These are phyloP conservation scores for Zelonia costaricensis DNA, from an alignment of 208 protist genomes.

Conservation along the genomic window DNA sequence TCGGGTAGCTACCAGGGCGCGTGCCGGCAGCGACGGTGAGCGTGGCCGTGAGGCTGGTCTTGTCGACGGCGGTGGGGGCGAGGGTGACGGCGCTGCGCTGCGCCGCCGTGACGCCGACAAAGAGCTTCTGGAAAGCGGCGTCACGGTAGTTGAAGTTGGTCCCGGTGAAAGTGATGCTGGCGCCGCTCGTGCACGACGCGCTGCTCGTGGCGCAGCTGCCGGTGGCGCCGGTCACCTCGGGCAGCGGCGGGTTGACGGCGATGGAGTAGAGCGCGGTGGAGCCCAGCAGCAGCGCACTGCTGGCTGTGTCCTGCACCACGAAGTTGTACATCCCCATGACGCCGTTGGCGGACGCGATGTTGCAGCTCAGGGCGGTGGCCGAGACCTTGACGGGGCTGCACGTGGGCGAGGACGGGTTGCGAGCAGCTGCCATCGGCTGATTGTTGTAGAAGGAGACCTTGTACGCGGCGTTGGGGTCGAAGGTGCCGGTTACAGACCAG, in stretches of 20 bases:
- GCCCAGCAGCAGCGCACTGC: constrained; percentile 24
- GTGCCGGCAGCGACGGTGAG: constrained; percentile 7
- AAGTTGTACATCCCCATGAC: constrained; percentile 42
- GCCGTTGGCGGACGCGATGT: constrained; percentile 14
- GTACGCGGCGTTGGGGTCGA: constrained; percentile 24
- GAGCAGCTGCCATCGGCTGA: neutral
- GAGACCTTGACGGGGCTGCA: constrained; percentile 11
- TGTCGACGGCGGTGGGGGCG: constrained; percentile 6
- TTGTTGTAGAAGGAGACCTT: constrained; percentile 40
- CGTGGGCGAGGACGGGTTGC: constrained; percentile 6
- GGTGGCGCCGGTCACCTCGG: constrained; percentile 19
- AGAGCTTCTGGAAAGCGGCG: constrained; percentile 29
- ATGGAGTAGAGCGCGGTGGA: constrained; percentile 20
- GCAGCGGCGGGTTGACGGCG: constrained; percentile 34
- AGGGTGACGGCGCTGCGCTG: constrained; percentile 24
- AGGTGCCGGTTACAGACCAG: constrained; percentile 34
- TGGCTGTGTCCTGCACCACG: constrained; percentile 27
- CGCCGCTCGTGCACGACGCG: constrained; percentile 25
- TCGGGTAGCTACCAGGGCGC: constrained; percentile 18
- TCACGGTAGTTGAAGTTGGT: constrained; percentile 33
- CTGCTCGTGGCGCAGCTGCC: constrained; percentile 33
- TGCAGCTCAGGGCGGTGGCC: constrained; percentile 29
- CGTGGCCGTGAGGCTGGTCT: constrained; percentile 8
- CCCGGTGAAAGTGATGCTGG: constrained; percentile 23
- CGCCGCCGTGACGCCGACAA: constrained; percentile 21